A percentile compares a stretch with the other conserved stretches of the same genome.
Conservation (phyloP, 108 stramenopile species). For the Pinguiococcus pyrenoidosus region DNA sequence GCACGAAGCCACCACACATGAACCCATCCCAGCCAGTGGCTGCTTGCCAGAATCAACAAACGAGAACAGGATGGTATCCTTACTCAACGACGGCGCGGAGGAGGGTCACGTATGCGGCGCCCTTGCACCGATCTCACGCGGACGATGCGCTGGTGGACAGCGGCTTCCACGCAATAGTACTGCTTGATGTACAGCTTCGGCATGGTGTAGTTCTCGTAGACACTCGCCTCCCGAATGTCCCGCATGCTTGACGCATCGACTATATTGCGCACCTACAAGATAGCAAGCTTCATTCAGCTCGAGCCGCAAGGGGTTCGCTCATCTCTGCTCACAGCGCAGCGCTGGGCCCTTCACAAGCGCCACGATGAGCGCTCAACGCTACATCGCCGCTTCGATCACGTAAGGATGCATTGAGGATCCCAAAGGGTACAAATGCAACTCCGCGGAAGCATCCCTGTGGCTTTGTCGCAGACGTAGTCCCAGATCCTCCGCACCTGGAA, state of each 20-base stretch:
- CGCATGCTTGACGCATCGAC: slow-evolving; percentile 94
- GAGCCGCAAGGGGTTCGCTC: background rate
- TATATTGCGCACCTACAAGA: slow-evolving; percentile 62
- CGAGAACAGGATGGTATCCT: no score
- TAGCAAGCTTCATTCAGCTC: background rate
- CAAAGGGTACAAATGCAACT: no score
- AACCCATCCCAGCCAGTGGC: no score
- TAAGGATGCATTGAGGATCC: no score
- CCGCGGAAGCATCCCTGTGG: no score
- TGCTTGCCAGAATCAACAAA: no score
- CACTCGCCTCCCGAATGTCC: slow-evolving; percentile 97
- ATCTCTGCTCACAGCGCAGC: background rate
- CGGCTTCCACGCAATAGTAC: slow-evolving; percentile 99
- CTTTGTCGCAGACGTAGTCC: no score
- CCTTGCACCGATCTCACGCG: slow-evolving; percentile 79
- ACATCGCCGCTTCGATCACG: no score
- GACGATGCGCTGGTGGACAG: slow-evolving; percentile 99
- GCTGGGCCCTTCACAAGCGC: no score
- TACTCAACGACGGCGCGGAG: slow-evolving; percentile 60
- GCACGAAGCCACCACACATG: no score
- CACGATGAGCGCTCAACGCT: no score
- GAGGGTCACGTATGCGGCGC: slow-evolving; percentile 85
- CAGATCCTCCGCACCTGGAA: slow-evolving; percentile 89
- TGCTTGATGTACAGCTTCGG: slow-evolving; percentile 99
- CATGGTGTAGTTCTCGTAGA: slow-evolving; percentile 94